Evolutionary conservation across 192 early-diverging fungal species (phyloP).

Genomic region (Coemansia interrupta): DNA sequence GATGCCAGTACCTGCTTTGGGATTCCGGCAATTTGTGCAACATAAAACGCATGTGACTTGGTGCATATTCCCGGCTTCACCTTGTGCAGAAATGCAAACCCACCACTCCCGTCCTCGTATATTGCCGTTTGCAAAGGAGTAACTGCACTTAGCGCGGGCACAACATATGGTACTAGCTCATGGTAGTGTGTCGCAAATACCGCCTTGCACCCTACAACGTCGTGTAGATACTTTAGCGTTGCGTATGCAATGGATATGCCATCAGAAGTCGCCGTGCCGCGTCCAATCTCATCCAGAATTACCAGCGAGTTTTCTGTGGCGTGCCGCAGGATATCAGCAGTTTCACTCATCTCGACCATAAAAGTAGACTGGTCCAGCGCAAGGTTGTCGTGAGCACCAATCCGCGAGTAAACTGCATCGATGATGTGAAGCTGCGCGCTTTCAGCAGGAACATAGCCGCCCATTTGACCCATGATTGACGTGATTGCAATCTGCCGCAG

Average conservation of each 20-base stretch:
- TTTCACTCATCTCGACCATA: conserved; percentile 87
- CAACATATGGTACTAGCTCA: conserved; percentile 59
- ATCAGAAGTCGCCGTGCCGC: conserved; percentile 59
- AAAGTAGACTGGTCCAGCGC: conserved; percentile 74
- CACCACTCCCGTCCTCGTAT: conserved; percentile 34
- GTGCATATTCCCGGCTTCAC: conserved; percentile 64
- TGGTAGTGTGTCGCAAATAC: conserved; percentile 80
- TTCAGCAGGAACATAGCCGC: conserved; percentile 79
- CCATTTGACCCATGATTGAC: conserved; percentile 79
- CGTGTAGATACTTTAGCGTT: conserved; percentile 58
- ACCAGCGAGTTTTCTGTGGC: conserved; percentile 67
- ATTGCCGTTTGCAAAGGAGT: conserved; percentile 32
- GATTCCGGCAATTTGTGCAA: conserved; percentile 67
- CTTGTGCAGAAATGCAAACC: conserved; percentile 61
- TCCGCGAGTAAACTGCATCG: conserved; percentile 71
- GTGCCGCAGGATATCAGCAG: conserved; percentile 72
- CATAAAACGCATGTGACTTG: conserved; percentile 68
- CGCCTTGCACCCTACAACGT: conserved; percentile 57
- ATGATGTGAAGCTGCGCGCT: conserved; percentile 68
- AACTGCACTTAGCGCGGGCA: conserved; percentile 20
- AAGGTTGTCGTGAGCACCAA: conserved; percentile 68
- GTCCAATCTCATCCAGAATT: conserved; percentile 89
- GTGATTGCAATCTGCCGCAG: conserved; percentile 76
- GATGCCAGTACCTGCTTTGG: conserved; percentile 48
- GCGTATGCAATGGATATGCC: conserved; percentile 72